Evolutionary conservation across 2,329 filamentous ascomycete species (phyloP).

Genomic region (Immersiporthe knoxdaviesiana): DNA sequence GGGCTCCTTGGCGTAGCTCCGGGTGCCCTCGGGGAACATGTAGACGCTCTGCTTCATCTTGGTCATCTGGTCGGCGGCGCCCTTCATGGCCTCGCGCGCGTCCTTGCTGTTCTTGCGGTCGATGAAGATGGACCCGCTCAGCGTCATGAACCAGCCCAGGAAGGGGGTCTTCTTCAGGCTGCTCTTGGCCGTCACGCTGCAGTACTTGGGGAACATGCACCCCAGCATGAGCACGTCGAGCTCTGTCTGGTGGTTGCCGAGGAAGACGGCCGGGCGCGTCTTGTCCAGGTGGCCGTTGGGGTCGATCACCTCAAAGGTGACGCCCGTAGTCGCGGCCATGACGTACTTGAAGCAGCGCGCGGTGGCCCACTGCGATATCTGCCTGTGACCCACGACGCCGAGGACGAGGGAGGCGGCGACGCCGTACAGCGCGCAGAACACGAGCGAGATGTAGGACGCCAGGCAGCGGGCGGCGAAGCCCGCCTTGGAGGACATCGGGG

Average conservation of each 20-base stretch:
- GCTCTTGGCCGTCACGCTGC: conserved; percentile 90
- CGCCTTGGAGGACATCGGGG: conserved; percentile 59
- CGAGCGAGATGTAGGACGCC: conserved; percentile 65
- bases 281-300: conserved; percentile 63
- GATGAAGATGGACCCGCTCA: conserved; percentile 92
- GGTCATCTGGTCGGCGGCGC: conserved; percentile 80
- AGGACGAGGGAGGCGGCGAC: conserved; percentile 74
- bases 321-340: conserved; percentile 76
- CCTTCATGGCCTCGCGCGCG: conserved; percentile 82
- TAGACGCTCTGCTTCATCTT: conserved; percentile 74
- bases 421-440: conserved; percentile 70
- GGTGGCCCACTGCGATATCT: conserved; percentile 83
- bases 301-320: conserved; percentile 77
- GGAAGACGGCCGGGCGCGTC: conserved; percentile 81
- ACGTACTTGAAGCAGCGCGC: conserved; percentile 78
- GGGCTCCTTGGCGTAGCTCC: conserved; percentile 83
- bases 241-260: conserved; percentile 96
- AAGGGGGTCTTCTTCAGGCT: conserved; percentile 79
- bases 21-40: conserved; percentile 91
- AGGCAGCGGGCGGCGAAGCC: conserved; percentile 72
- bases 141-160: conserved; percentile 90
- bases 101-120: conserved; percentile 84
- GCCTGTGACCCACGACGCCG: conserved; percentile 70
- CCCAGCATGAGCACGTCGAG: conserved; percentile 93
- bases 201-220: conserved; percentile 85